These are phyloP conservation scores for Erodium chrysanthum DNA, from an alignment of 441 rosid species.

Conservation along the genomic window DNA sequence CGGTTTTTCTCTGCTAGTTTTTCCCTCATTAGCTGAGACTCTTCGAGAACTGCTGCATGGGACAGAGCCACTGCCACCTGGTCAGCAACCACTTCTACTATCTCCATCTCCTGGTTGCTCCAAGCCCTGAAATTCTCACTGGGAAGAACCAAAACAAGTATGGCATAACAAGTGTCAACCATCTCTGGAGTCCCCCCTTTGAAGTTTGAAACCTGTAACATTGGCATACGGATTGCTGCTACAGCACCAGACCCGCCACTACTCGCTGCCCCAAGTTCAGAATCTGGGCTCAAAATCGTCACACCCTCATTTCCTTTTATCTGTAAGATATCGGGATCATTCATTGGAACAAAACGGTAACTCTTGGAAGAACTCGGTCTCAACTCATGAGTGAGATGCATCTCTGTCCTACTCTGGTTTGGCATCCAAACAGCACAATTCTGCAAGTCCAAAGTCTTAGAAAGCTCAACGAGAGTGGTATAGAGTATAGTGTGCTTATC, in stretches of 20 bases:
- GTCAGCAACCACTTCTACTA: conserved; percentile 71
- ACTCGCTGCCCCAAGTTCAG: conserved; percentile 45
- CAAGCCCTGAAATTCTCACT: conserved; percentile 33
- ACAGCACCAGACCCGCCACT: conserved; percentile 47
- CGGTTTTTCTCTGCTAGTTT: conserved; percentile 51
- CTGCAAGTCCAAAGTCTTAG: conserved; percentile 54
- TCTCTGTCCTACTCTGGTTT: conserved; percentile 38
- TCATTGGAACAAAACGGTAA: conserved; percentile 28
- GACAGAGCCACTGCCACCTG: conserved; percentile 75
- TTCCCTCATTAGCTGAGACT: conserved; percentile 60
- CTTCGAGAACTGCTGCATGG: conserved; percentile 64
- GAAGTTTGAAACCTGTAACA: conserved; percentile 57
- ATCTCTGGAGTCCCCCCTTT: conserved; percentile 61
- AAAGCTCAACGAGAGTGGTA: conserved; percentile 57
- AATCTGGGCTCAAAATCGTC: conserved; percentile 35
- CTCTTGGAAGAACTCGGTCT: conserved; percentile 29
- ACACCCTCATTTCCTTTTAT: conserved; percentile 43
- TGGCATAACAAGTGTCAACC: conserved; percentile 48
- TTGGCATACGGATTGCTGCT: conserved; percentile 60
- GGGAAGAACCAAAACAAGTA: conserved; percentile 61
- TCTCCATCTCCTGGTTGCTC: conserved; percentile 49
- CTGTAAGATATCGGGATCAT: conserved; percentile 46
- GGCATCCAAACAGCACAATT: conserved; percentile 78
- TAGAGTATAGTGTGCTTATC: conserved; percentile 58
- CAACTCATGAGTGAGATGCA: conserved; percentile 55